Evolutionary conservation across 2,329 filamentous ascomycete genomes (phyloP), one percentile per base, ranked within the genome.

Genomic region (Lachnellula cervina): DNA sequence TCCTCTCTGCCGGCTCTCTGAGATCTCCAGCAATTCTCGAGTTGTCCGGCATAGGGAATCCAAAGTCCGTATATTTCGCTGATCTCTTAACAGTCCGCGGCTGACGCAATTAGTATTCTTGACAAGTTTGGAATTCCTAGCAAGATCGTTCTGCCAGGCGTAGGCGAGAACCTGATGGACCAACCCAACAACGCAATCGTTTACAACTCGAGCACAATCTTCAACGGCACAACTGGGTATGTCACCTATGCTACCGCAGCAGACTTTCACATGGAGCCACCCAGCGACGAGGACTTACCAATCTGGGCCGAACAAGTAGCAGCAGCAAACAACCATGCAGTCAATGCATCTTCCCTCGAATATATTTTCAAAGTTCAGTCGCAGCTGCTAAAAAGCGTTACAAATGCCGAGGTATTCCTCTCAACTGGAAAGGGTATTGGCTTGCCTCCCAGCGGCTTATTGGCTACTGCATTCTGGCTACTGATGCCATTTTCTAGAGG

Each of bases 391-490:
- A 19, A 45, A 28, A 67, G 71, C 13, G 70, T 78, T 0, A 76
- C 79, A 0, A 66, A 80, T 2, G 74, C 71, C 0, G 80, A 82
- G 62, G 68, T 77, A 1, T 64, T 81, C 46, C 66, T 69, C 0
- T 70, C 71, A 0, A 57, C 62, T 2, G 54, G 58, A 2, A 43
- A 50, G 1, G 34, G 25, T 2, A 23, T 38, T 7, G 59, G 59
- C 4, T 7, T 11, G n/a, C 32, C 23, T 6, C 38, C 61, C 2
- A 68, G 62, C 1, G 64, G 64, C 2, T 61, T 71, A 4, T 61
- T 75, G 6, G 64, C 65, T 17, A 71, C 76, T 0, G 66, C 70
- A 5, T 71, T 69, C 53, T 76, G 72, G 69, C 5, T 70, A 66
- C 52, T 76, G 70, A 61, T 71, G 37, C 70, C 74, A 1, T 70